phyloP scores from a whole-genome alignment of 1,284 basidiomycete species.

The Sporisorium sorghi region DNA sequence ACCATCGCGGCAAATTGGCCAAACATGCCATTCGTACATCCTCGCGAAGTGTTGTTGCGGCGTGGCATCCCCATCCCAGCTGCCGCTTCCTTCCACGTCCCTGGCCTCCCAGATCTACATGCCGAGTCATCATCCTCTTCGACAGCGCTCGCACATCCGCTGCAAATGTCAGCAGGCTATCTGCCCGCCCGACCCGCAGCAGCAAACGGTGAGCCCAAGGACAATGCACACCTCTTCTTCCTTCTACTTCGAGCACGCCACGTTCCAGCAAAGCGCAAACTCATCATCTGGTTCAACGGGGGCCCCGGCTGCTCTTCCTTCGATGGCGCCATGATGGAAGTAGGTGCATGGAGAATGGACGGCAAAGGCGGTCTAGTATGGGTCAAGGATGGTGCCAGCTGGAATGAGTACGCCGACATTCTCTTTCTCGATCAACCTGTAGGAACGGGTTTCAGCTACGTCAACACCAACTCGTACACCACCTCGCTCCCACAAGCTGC shows the following conservation, averaged over 20 bases:
- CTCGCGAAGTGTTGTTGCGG: conserved; percentile 41
- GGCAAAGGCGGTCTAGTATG: conserved; percentile 82
- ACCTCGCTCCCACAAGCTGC: conserved; percentile 78
- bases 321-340: conserved; percentile 97
- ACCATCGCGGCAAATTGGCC: background rate
- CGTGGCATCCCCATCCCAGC: conserved; percentile 43
- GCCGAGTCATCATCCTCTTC: conserved; percentile 38
- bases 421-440: conserved; percentile 97
- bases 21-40: conserved; percentile 44
- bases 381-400: conserved; percentile 80
- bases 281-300: conserved; percentile 97
- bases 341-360: conserved; percentile 85
- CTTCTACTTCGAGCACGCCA: conserved; percentile 88
- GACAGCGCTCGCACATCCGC: conserved; percentile 34
- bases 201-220: conserved; percentile 33
- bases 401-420: conserved; percentile 99
- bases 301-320: conserved; percentile 97
- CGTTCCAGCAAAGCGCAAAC: conserved; percentile 84
- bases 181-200: conserved; percentile 49
- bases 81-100: conserved; percentile 51
- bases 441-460: conserved; percentile 92
- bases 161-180: conserved; percentile 62
- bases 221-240: conserved; percentile 85
- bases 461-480: conserved; percentile 85
- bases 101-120: conserved; percentile 47